Percentiles rank a stretch among this genome's conserved stretches.
Evolutionary conservation across 129 eudicot genomes (phyloP).

Genomic region (Helianthus tuberosus): DNA sequence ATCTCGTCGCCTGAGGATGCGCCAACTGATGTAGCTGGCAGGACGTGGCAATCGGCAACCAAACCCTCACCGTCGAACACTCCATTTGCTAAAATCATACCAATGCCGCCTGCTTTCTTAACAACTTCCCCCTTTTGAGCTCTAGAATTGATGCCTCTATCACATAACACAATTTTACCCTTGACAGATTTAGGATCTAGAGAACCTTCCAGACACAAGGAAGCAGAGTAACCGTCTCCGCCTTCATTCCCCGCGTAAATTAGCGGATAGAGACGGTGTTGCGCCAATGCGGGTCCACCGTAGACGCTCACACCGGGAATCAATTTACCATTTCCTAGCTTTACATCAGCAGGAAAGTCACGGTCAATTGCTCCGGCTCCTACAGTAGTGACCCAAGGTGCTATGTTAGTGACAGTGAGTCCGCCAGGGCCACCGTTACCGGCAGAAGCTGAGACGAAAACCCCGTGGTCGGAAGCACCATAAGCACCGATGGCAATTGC

Average conservation of each 20-base stretch:
- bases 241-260: constrained; percentile 80
- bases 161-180: constrained; percentile 89
- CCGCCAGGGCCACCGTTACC: constrained; percentile 98
- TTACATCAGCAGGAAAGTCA: constrained; percentile 87
- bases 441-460: constrained; percentile 90
- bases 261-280: constrained; percentile 59
- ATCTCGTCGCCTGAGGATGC: constrained; percentile 71
- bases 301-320: constrained; percentile 78
- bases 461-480: constrained; percentile 68
- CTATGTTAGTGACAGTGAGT: constrained; percentile 78
- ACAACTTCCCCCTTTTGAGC: constrained; percentile 89
- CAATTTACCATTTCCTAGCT: constrained; percentile 81
- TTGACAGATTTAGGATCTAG: constrained; percentile 55
- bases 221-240: constrained; percentile 84
- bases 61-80: constrained; percentile 94
- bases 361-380: constrained; percentile 93
- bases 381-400: constrained; percentile 97
- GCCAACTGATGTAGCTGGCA: constrained; percentile 86
- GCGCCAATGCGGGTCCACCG: constrained; percentile 69
- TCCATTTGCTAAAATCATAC: constrained; percentile 91
- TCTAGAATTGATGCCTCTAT: constrained; percentile 86
- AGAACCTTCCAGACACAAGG: constrained; percentile 86
- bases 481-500: constrained; percentile 86
- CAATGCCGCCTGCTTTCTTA: constrained; percentile 85
- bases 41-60: constrained; percentile 89